Evolutionary conservation across 2,329 filamentous ascomycete genomes (phyloP).

Genomic region (Aspergillus fumigatiaffinis): DNA sequence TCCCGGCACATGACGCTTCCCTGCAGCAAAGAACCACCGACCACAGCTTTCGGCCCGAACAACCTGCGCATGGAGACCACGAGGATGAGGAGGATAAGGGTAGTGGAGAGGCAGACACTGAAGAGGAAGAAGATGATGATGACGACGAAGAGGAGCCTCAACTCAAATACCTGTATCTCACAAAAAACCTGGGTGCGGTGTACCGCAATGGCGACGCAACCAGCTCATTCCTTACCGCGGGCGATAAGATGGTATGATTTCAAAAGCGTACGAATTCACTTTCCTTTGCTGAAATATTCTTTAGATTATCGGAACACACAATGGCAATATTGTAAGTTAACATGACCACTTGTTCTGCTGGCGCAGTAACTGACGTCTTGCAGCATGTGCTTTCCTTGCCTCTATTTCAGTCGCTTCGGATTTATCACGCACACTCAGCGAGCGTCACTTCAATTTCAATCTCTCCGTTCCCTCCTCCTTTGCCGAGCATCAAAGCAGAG

Average conservation of each 20-base stretch:
- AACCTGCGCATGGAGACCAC: constrained; percentile 3
- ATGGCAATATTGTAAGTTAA: constrained; percentile 81
- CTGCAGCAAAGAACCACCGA: constrained; percentile 12
- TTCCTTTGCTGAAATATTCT: constrained; percentile 32
- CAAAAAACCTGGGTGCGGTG: constrained; percentile 70
- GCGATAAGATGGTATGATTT: constrained; percentile 84
- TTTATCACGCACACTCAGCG: constrained; percentile 89
- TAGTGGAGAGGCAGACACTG: constrained; percentile 37
- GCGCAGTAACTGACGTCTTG: constrained; percentile 12
- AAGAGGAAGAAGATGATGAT: constrained; percentile 64
- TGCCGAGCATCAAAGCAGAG: constrained; percentile 41
- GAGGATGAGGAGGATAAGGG: constrained; percentile 17
- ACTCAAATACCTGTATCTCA: constrained; percentile 87
- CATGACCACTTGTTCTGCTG: neutral
- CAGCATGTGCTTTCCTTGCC: constrained; percentile 85
- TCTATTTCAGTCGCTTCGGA: constrained; percentile 72
- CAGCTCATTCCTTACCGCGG: constrained; percentile 81
- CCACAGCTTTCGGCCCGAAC: constrained; percentile 5
- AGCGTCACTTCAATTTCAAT: constrained; percentile 87
- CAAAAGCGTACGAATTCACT: neutral
- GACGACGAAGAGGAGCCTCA: constrained; percentile 92
- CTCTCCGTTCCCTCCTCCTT: constrained; percentile 73
- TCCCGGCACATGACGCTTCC: constrained; percentile 15
- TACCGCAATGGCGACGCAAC: constrained; percentile 96
- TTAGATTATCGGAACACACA: constrained; percentile 88